Conservation (phyloP, 176 grass and related monocot species). For the Oryza officinalis region DNA sequence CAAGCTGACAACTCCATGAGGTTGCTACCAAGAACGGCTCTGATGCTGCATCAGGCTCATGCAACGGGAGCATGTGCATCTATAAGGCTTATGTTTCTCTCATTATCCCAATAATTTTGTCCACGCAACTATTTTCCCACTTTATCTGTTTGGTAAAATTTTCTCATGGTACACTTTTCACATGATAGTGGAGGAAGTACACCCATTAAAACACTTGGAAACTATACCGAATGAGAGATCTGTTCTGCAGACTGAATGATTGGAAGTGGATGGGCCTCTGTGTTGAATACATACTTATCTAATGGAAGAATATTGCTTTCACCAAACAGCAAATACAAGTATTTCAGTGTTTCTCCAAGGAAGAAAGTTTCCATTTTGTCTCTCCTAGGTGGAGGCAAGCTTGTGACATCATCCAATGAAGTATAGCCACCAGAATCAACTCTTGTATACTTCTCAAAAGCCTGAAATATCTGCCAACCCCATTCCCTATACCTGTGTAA, state of each 20-base stretch:
- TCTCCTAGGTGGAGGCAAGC: slow-evolving; percentile 73
- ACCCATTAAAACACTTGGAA: slow-evolving; percentile 25
- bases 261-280: slow-evolving; percentile 93
- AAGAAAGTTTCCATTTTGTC: slow-evolving; percentile 99
- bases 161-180: slow-evolving; percentile 19
- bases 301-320: slow-evolving; percentile 79
- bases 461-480: slow-evolving; percentile 97
- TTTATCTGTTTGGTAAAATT: slow-evolving; percentile 1
- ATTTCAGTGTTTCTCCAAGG: slow-evolving; percentile 88
- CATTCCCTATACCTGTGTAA: slow-evolving; percentile 85
- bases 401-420: slow-evolving; percentile 91
- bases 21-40: slow-evolving; percentile 29
- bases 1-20: neutral
- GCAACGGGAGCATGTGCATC: neutral
- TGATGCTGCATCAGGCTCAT: slow-evolving; percentile 16
- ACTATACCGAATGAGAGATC: slow-evolving; percentile 48
- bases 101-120: slow-evolving; percentile 29
- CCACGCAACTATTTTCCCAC: slow-evolving; percentile 21
- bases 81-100: slow-evolving; percentile 21
- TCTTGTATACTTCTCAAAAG: slow-evolving; percentile 94
- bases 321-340: slow-evolving; percentile 95
- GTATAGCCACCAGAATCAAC: slow-evolving; percentile 90
- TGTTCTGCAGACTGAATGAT: slow-evolving; percentile 45
- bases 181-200: slow-evolving; percentile 34
- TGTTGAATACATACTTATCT: slow-evolving; percentile 91